Conservation (phyloP, 345 rosid genomes). For the Rhizophora apiculata region DNA sequence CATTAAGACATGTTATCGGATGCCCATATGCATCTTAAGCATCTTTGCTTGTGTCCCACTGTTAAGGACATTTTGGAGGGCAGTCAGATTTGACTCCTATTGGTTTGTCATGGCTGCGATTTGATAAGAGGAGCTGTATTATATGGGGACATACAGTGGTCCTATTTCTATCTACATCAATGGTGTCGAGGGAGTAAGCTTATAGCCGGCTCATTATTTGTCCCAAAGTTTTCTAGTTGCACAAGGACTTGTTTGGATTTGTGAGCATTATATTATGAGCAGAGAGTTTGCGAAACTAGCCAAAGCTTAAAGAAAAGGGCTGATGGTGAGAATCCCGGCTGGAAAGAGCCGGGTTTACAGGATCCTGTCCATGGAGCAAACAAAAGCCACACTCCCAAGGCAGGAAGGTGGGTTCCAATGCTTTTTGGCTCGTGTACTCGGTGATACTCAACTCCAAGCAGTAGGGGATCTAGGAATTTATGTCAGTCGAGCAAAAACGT, state of each 20-base stretch:
- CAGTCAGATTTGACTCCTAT: not conserved
- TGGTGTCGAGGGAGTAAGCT: conserved; percentile 8
- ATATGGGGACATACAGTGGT: not conserved
- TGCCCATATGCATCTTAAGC: conserved; percentile 4
- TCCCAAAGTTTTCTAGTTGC: conserved; percentile 6
- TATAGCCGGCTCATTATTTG: conserved; percentile 20
- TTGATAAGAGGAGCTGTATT: not conserved
- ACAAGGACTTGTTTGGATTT: conserved; percentile 22
- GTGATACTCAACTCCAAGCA: conserved; percentile 20
- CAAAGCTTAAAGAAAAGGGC: conserved; percentile 17
- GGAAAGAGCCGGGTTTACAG: conserved; percentile 68
- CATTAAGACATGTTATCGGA: not conserved
- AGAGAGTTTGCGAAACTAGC: conserved; percentile 8
- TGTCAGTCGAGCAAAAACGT: no score
- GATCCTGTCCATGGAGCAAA: conserved; percentile 56
- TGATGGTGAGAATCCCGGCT: conserved; percentile 37
- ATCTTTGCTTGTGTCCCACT: conserved; percentile 23
- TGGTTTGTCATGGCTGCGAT: conserved; percentile 6
- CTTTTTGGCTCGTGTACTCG: conserved; percentile 8
- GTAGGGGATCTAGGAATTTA: no score
- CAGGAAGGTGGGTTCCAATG: conserved; percentile 43
- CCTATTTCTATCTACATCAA: not conserved
- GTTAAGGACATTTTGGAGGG: conserved; percentile 19
- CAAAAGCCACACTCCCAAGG: conserved; percentile 22
- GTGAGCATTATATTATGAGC: conserved; percentile 9